phyloP scores from a whole-genome alignment of 164 flowering plant genomes.

The Tetrastigma voinierianum region DNA sequence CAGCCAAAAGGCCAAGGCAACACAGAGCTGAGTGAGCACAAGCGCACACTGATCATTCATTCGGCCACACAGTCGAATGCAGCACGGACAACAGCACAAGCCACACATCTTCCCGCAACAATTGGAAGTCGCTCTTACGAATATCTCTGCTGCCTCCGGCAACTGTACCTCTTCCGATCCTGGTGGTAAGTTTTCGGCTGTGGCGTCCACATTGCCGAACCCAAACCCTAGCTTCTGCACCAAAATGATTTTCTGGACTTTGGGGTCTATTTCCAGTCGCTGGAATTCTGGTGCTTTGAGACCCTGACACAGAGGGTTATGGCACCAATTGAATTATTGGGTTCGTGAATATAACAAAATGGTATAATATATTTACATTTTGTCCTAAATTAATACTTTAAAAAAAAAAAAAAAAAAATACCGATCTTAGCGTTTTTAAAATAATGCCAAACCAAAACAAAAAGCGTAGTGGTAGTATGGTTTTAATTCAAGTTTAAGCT shows the following conservation, averaged over 20 bases:
- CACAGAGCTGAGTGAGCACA: constrained; percentile 47
- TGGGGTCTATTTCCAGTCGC: constrained; percentile 18
- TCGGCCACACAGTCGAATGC: constrained; percentile 49
- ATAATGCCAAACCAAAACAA: too few relatives aligned
- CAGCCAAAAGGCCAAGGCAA: constrained; percentile 62
- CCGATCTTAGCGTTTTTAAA: too few relatives aligned
- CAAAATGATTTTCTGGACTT: constrained; percentile 22
- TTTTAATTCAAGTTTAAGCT: too few relatives aligned
- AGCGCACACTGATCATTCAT: constrained; percentile 62
- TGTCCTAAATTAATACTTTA: too few relatives aligned
- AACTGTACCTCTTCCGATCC: constrained; percentile 37
- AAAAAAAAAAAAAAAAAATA: too few relatives aligned
- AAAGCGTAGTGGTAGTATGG: too few relatives aligned
- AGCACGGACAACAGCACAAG: constrained; percentile 74
- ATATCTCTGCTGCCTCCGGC: constrained; percentile 56
- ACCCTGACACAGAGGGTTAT: too few relatives aligned
- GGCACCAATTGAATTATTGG: too few relatives aligned
- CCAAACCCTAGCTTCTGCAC: constrained; percentile 49
- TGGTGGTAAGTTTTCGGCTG: constrained; percentile 56
- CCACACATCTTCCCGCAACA: constrained; percentile 51
- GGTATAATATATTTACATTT: too few relatives aligned
- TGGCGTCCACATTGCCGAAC: constrained; percentile 66
- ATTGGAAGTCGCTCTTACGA: constrained; percentile 54
- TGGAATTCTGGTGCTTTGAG: constrained; percentile 1
- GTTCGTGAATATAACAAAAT: too few relatives aligned